Evolutionary conservation across 768 basidiomycete genomes (phyloP).

Genomic region (Mycena albidolilacea): DNA sequence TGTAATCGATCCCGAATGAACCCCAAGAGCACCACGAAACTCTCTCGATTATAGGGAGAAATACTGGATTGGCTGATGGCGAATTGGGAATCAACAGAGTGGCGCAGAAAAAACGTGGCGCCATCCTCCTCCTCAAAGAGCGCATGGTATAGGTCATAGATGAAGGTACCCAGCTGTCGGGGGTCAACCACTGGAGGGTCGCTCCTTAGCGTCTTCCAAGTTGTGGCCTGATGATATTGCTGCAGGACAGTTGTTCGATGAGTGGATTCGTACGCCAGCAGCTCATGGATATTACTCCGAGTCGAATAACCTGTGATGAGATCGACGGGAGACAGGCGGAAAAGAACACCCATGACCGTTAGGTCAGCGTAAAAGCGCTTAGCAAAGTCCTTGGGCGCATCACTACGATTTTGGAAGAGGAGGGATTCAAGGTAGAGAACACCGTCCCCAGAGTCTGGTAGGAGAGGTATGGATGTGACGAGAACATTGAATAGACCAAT

Average conservation of each 20-base stretch:
- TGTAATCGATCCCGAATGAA: constrained; percentile 47
- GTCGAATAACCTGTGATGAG: constrained; percentile 58
- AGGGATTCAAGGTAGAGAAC: constrained; percentile 62
- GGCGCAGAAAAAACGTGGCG: constrained; percentile 36
- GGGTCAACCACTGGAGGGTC: constrained; percentile 41
- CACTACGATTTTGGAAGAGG: constrained; percentile 45
- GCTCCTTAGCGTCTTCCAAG: constrained; percentile 30
- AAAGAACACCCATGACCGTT: constrained; percentile 55
- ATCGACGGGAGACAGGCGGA: constrained; percentile 58
- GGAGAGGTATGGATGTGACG: constrained; percentile 54
- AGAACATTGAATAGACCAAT: constrained; percentile 63
- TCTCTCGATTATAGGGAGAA: constrained; percentile 55
- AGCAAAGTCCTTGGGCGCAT: constrained; percentile 48
- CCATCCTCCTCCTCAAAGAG: constrained; percentile 56
- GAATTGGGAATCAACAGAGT: constrained; percentile 23
- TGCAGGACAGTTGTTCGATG: constrained; percentile 1
- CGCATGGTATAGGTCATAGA: constrained; percentile 57
- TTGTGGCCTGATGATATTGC: constrained; percentile 35
- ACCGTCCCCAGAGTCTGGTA: constrained; percentile 44
- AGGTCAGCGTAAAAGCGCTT: constrained; percentile 56
- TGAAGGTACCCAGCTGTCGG: constrained; percentile 51
- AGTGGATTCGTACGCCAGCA: constrained; percentile 40
- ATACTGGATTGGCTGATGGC: constrained; percentile 38
- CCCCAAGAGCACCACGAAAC: constrained; percentile 55
- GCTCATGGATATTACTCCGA: constrained; percentile 58